A percentile compares a stretch with the other conserved stretches of the same genome.
phyloP scores from a whole-genome alignment of 2,329 filamentous ascomycete genomes.

The Sphaceloma murrayae region DNA sequence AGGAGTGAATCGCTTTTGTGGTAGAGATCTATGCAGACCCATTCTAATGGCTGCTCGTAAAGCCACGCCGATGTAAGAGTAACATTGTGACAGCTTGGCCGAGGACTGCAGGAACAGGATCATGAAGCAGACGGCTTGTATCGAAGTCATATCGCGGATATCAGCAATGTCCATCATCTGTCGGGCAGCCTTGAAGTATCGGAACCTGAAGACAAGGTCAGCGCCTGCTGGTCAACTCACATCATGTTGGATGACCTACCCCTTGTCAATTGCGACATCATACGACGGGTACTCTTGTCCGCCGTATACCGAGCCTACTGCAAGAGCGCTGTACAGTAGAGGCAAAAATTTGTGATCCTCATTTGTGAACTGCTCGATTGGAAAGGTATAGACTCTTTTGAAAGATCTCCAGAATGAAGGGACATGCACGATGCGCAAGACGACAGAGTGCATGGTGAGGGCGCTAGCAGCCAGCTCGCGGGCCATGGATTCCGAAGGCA shows the following conservation, averaged over 20 bases:
- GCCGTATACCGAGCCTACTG: conserved; percentile 39
- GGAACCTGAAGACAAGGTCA: conserved; percentile 29
- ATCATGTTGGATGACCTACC: conserved; percentile 24
- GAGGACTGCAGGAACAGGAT: conserved; percentile 45
- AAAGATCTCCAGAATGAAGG: conserved; percentile 72
- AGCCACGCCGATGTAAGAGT: conserved; percentile 44
- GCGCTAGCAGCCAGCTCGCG: conserved; percentile 49
- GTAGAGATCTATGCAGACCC: conserved; percentile 39
- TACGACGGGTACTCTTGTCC: conserved; percentile 32
- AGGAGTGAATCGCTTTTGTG: conserved; percentile 32
- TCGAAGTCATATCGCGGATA: conserved; percentile 40
- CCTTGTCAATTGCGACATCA: conserved; percentile 40
- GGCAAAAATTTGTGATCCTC: conserved; percentile 41
- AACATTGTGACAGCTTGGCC: conserved; percentile 44
- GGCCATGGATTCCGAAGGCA: conserved; percentile 56
- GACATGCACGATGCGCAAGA: conserved; percentile 67
- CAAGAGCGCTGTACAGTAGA: conserved; percentile 40
- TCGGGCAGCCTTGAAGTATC: conserved; percentile 41
- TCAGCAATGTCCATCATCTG: conserved; percentile 45
- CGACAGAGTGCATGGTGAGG: conserved; percentile 51
- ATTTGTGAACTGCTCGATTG: conserved; percentile 39
- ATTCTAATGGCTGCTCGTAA: conserved; percentile 42
- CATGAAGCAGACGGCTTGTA: conserved; percentile 46
- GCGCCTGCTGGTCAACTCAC: not conserved
- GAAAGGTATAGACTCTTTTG: conserved; percentile 64